These are phyloP conservation scores for Entamoeba invadens DNA, from an alignment of 208 protist species.

Conservation along the genomic window DNA sequence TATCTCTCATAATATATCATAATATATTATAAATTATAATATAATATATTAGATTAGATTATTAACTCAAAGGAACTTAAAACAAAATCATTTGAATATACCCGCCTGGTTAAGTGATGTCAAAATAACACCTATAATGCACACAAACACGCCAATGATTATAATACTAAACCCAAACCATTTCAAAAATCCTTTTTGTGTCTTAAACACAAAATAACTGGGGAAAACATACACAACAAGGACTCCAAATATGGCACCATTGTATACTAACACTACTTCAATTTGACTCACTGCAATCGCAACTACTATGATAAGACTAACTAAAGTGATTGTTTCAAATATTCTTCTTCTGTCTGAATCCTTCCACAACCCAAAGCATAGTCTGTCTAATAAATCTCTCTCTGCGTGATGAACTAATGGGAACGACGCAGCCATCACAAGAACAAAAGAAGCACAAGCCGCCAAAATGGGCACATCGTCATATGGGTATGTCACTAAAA, in stretches of 20 bases:
- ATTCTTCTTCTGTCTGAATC: neutral
- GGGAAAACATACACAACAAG: neutral
- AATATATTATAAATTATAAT: no score
- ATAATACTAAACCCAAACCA: neutral
- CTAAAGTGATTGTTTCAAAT: neutral
- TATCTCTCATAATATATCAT: no score
- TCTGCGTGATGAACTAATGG: neutral
- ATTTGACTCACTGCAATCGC: neutral
- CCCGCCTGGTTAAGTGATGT: neutral
- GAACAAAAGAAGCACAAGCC: neutral
- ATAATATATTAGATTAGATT: no score
- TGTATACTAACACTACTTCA: neutral
- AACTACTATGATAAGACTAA: neutral
- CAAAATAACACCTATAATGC: neutral
- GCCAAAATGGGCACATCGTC: neutral
- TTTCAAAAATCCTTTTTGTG: neutral
- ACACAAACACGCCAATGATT: neutral
- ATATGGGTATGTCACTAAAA: neutral
- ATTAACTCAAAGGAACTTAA: no score
- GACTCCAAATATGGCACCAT: neutral
- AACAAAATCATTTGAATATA: neutral
- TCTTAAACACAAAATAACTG: neutral
- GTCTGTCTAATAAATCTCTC: neutral
- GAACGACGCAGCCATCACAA: neutral
- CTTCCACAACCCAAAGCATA: neutral